Base-by-base conservation (phyloP, 1,284 basidiomycete genomes). In the Puccinia coronata region DNA sequence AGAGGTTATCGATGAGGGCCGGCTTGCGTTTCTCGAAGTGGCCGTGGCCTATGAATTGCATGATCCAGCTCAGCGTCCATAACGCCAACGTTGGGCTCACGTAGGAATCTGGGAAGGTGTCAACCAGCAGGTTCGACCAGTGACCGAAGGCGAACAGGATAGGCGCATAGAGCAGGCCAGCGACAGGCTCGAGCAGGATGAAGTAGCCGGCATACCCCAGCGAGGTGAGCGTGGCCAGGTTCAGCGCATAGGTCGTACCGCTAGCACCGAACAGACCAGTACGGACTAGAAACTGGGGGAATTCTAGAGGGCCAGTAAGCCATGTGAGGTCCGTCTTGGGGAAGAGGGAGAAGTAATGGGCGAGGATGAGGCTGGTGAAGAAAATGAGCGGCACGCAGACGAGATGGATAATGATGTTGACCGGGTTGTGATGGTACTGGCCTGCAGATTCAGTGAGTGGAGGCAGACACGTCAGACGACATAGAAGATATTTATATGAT, bases 31-130 rank as follows among this genome's bases (percentile, higher is more conserved):
- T 90, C 86, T 96, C 95, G 36, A 92, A 92, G 39, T 92, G 85
- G 41, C 92, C 92, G 85, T 96, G 94, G 18, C 93, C 93, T 47
- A 92, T 85, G 87, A 96, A 95, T 86, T 96, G 95, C 18, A 90
- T 90, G 71, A 94, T 88, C 94, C 95, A 96, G 39, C 89, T 90
- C 41, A 89, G 84, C 47, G 87, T 87, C 84, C 12, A 87, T 82
- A 83, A 85, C 84, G 20, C 89, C 88, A 57, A 92, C 85, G 34
- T 91, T 84, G 41, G 91, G 84, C 83, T 91, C 90, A 0, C 91
- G 83, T 34, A 79, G 74, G 63, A 82, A 82, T 51, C 77, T n/a
- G 82, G 82, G 69, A 76, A 82, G n/a, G 89, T 89, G 49, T 55
- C 36, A 12, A 49, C 61, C 20, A 25, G 20, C 92, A 86, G 51